Percentiles rank a stretch among this genome's conserved stretches.
Evolutionary conservation across 805 yeast species (phyloP).

Genomic region (Clavispora santaluciae): DNA sequence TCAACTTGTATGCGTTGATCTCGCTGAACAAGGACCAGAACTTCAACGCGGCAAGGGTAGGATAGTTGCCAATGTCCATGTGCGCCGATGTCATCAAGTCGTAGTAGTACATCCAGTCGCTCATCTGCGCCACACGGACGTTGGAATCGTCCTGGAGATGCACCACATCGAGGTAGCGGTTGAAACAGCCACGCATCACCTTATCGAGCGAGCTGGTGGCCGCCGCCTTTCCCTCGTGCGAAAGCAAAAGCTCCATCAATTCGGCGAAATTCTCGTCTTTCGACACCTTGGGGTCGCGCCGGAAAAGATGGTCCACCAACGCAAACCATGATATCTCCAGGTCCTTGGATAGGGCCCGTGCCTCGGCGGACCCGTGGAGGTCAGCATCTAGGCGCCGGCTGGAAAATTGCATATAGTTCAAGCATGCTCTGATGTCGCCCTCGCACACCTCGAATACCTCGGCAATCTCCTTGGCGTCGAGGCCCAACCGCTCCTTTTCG

Average conservation of each 20-base stretch:
- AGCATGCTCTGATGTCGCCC: slow-evolving; percentile 81
- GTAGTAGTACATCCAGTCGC: slow-evolving; percentile 74
- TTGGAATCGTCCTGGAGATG: slow-evolving; percentile 60
- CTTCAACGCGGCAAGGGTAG: slow-evolving; percentile 53
- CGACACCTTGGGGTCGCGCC: slow-evolving; percentile 41
- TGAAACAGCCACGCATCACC: slow-evolving; percentile 68
- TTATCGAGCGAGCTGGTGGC: slow-evolving; percentile 53
- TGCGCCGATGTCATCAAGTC: slow-evolving; percentile 46
- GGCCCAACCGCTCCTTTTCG: slow-evolving; percentile 45
- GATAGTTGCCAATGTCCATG: slow-evolving; percentile 44
- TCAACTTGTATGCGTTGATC: slow-evolving; percentile 31
- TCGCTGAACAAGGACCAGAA: slow-evolving; percentile 64
- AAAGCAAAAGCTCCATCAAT: slow-evolving; percentile 43
- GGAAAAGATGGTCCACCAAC: slow-evolving; percentile 58
- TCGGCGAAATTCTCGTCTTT: slow-evolving; percentile 45
- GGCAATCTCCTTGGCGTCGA: slow-evolving; percentile 49
- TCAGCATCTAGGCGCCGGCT: slow-evolving; percentile 15
- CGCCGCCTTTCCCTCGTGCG: slow-evolving; percentile 32
- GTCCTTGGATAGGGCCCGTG: slow-evolving; percentile 45
- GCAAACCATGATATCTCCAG: slow-evolving; percentile 60
- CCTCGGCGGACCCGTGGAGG: slow-evolving; percentile 2
- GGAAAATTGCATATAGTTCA: slow-evolving; percentile 75
- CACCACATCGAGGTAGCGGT: slow-evolving; percentile 54
- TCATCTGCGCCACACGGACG: slow-evolving; percentile 51
- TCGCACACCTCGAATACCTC: slow-evolving; percentile 68